Base-by-base conservation (phyloP, 2,329 filamentous ascomycete genomes). In the Colletotrichum sojae region DNA sequence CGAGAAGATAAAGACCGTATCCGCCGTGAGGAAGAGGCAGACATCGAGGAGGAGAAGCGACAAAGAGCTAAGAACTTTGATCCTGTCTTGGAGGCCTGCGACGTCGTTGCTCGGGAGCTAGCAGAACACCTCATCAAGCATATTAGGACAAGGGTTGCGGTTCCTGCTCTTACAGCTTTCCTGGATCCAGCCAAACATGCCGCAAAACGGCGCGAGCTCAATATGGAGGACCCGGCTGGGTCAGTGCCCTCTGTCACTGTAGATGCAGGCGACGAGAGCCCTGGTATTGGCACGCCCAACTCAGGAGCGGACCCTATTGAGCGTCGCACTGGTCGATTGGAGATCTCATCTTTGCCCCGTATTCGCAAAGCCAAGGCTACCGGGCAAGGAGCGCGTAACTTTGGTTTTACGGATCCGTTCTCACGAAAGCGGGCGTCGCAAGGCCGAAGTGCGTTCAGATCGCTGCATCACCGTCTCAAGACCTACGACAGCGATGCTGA, bases 11-110 rank as follows among this genome's bases (percentile, higher is more conserved):
- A 86, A 64, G 89, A 91, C 65, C 88, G 90, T 65, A 82, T 82
- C 52, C 88, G 88, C 63, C 89, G 88, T 55, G 93, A 97, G 76
- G 91, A 94, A 51, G 93, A 94, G 71, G 88, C 91, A 56, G 95
- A 98, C 76, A 77, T 95, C 8, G 94, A 98, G 76, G 92, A 96
- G 73, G 95, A 98, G 79, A 98, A 96, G 83, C 91, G 90, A 76
- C 92, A 95, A 74, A 87, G 95, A 60, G 95, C 95, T 18, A 91
- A 92, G 76, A 92, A 97, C 77, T 89, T 98, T 72, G 95, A 99
- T 79, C 95, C 96, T n/a, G 93, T 95, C 5, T 83, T 86, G 56
- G 95, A 97, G 76, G 95, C 96, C 40, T 85, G 94, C 46, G 90
- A 95, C 70, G 88, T 93, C 52, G 88, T 98, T 61, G 89, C 92